Percentiles rank a stretch among this genome's conserved stretches.
phyloP scores from a whole-genome alignment of 352 stramenopile genomes.

The Thalassiosira hispida region DNA sequence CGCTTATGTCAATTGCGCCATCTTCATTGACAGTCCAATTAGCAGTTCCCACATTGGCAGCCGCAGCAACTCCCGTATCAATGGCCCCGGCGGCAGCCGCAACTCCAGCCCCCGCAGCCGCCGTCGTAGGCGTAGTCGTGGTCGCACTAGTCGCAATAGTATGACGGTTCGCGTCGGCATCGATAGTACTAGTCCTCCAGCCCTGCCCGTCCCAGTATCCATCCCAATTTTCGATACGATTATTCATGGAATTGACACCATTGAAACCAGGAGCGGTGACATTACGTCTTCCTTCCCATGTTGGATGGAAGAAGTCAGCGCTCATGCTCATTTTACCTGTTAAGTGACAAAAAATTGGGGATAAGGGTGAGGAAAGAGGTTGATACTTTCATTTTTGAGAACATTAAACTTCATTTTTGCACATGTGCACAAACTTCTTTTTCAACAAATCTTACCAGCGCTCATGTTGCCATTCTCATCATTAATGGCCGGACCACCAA shows the following conservation, averaged over 20 bases:
- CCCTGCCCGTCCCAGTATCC: conserved; percentile 3
- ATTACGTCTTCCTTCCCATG: conserved; percentile 23
- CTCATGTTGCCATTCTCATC: conserved; percentile 63
- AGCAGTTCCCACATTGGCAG: not conserved
- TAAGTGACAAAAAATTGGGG: not conserved
- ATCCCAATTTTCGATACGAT: conserved; percentile 1
- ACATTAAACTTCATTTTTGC: not conserved
- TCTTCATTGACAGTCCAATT: no score
- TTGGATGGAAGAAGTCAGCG: conserved; percentile 80
- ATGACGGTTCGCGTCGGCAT: not conserved
- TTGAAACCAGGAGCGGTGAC: not conserved
- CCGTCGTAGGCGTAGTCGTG: not conserved
- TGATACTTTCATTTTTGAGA: not conserved
- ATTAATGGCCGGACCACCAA: conserved; percentile 50
- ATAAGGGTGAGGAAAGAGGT: not conserved
- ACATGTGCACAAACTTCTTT: not conserved
- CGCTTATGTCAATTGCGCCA: conserved; percentile 1
- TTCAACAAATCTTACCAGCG: conserved; percentile 4
- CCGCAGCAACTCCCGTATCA: no score
- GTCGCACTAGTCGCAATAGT: not conserved
- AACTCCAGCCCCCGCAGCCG: no score
- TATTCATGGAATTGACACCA: not conserved
- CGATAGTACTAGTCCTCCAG: not conserved
- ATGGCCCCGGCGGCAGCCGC: no score
- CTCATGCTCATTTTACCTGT: conserved; percentile 60